phyloP scores from a whole-genome alignment of 192 early-diverging fungal genomes.

The Gaertneriomyces semiglobifer region DNA sequence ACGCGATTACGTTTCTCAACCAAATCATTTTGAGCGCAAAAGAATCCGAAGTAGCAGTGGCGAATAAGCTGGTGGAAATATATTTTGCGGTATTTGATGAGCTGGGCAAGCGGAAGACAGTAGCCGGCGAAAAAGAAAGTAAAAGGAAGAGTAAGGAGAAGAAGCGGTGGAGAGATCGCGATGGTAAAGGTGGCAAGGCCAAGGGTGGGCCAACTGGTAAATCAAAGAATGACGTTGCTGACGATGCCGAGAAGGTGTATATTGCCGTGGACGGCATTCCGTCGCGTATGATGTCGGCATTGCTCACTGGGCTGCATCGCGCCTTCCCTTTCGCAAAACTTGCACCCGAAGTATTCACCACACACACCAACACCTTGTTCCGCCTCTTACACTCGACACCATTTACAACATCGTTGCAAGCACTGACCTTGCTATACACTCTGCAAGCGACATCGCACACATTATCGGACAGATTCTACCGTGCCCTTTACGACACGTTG shows the following conservation, averaged over 20 bases:
- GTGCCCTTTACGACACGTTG: conserved; percentile 83
- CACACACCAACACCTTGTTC: conserved; percentile 87
- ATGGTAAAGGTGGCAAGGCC: conserved; percentile 34
- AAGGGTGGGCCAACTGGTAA: conserved; percentile 10
- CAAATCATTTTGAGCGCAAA: conserved; percentile 75
- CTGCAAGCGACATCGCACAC: conserved; percentile 52
- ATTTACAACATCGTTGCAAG: conserved; percentile 92
- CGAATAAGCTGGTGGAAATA: conserved; percentile 80
- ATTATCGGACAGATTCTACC: conserved; percentile 84
- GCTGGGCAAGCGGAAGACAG: conserved; percentile 56
- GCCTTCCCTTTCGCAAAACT: conserved; percentile 87
- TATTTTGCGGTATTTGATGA: conserved; percentile 90
- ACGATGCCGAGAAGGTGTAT: conserved; percentile 17
- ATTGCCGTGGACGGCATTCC: conserved; percentile 57
- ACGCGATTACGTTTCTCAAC: conserved; percentile 85
- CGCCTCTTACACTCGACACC: conserved; percentile 81
- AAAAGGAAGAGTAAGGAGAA: conserved; percentile 39
- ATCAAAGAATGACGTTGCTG: conserved; percentile 3
- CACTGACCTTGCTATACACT: conserved; percentile 84
- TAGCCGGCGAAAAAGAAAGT: conserved; percentile 44
- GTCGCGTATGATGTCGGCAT: conserved; percentile 83
- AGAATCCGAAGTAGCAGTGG: conserved; percentile 66
- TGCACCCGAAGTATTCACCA: conserved; percentile 74
- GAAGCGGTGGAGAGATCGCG: conserved; percentile 27
- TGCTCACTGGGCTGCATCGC: conserved; percentile 93